Evolutionary conservation across 169 alveolate genomes (phyloP).

Genomic region (Plasmodium gallinaceum): DNA sequence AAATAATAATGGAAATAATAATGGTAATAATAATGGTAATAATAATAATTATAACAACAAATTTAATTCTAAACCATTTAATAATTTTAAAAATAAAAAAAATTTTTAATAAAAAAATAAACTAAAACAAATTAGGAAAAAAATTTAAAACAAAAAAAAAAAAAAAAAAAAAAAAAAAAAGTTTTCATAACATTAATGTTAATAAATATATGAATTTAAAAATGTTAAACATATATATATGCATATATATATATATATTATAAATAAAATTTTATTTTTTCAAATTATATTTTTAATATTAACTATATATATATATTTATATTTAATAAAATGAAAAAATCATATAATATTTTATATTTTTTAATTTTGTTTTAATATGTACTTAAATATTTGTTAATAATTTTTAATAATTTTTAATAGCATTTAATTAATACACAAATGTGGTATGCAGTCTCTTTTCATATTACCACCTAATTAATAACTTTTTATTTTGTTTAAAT

Average conservation of each 20-base stretch:
- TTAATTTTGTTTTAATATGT: too few species aligned
- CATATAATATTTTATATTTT: too few species aligned
- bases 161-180: neutral
- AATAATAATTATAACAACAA: conserved; percentile 4
- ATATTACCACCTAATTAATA: too few species aligned
- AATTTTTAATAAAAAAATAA: conserved; percentile 9
- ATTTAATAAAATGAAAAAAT: too few species aligned
- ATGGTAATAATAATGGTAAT: neutral
- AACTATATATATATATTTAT: too few species aligned
- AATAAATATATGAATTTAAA: neutral
- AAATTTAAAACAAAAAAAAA: neutral
- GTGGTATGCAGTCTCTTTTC: too few species aligned
- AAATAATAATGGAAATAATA: conserved; percentile 13
- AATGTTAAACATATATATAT: neutral
- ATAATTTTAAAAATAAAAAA: conserved; percentile 52
- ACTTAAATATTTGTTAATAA: too few species aligned
- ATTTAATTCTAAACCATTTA: conserved; percentile 28
- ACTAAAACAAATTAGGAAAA: neutral
- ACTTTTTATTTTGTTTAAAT: neutral
- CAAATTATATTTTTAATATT: too few species aligned
- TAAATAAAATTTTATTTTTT: neutral
- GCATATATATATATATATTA: neutral
- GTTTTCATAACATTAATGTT: neutral
- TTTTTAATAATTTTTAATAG: too few species aligned
- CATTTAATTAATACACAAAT: too few species aligned